Evolutionary conservation across 1,284 basidiomycete genomes (phyloP).

Genomic region (Cystobasidium slooffiae): DNA sequence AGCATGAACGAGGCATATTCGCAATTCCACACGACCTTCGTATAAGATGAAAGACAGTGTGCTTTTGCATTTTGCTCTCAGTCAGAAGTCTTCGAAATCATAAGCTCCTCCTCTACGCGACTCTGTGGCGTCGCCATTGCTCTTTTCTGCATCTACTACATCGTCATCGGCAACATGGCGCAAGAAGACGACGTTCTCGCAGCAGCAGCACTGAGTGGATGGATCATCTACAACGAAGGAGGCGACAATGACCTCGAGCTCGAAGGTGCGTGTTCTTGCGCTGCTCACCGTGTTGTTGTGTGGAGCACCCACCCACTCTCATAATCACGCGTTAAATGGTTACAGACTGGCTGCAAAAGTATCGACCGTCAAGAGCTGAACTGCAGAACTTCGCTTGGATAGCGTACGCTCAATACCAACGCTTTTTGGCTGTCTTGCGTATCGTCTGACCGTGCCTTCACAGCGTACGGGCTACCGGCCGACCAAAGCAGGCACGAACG

Average conservation of each 20-base stretch:
- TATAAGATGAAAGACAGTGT: too few relatives aligned
- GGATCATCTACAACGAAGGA: slow-evolving; percentile 13
- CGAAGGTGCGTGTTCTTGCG: background rate
- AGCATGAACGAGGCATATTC: too few relatives aligned
- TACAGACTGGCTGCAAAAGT: slow-evolving; percentile 28
- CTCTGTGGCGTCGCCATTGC: background rate
- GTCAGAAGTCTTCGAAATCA: too few relatives aligned
- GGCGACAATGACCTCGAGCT: slow-evolving; percentile 2
- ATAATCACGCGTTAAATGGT: background rate
- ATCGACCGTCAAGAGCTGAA: slow-evolving; percentile 11
- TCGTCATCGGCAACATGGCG: background rate
- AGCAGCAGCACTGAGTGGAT: background rate
- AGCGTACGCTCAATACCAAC: too few relatives aligned
- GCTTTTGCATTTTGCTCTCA: too few relatives aligned
- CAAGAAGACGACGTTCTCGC: background rate
- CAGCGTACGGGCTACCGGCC: slow-evolving; percentile 2
- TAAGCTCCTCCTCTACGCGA: too few relatives aligned
- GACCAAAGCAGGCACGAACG: slow-evolving; percentile 5
- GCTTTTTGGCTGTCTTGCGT: too few relatives aligned
- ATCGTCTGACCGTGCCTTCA: background rate
- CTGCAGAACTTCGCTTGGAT: slow-evolving; percentile 27
- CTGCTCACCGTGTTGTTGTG: background rate
- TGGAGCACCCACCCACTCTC: background rate
- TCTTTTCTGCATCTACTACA: background rate
- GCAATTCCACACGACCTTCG: too few relatives aligned